Evolutionary conservation across 345 rosid species (phyloP), one percentile per base, ranked within the genome.

Genomic region (Sisymbrium irio): DNA sequence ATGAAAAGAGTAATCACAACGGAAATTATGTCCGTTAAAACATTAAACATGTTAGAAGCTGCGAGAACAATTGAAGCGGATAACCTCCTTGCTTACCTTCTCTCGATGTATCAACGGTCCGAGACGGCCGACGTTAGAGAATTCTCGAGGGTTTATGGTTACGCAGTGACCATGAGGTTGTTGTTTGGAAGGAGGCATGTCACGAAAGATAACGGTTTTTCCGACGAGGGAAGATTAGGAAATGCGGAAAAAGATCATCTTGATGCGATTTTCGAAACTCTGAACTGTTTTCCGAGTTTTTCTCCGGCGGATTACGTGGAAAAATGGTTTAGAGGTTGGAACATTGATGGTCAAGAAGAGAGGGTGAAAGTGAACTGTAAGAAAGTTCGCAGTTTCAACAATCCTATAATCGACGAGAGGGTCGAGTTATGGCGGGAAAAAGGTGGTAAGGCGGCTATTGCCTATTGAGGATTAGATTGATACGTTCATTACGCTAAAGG

Each of bases 21-120:
- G 1, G 83, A 82, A 39, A 7, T 82, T 0, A 7, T 81, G 17
- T 72, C 71, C 14, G 53, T 65, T 2, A 49, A 66, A 20, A 79
- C 68, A 36, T 76, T 71, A 27, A 42, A 46, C 18, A 78, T 73
- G 84, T 54, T 82, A 17, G 76, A 45, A 2, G 27, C 62, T 2
- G 68, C 81, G 3, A 77, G 90, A 77, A 63, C 67, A 49, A 69
- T 76, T 13, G 89, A 86, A 77, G 86, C 86, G 1, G 80, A 83
- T 44, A 83, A 83, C 54, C 84, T 84, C 13, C 33, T 81, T 5
- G 73, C 64, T 40, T 78, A 80, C 56, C 54, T 84, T 17, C 63
- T 69, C 59, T 82, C 82, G 20, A 66, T 74, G 46, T 79, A 78
- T 76, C 51, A 61, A 66, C 60, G 63, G 32, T 58, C 56, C 15